Evolutionary conservation across 768 basidiomycete genomes (phyloP).

Genomic region (Sarcodon aspratus): DNA sequence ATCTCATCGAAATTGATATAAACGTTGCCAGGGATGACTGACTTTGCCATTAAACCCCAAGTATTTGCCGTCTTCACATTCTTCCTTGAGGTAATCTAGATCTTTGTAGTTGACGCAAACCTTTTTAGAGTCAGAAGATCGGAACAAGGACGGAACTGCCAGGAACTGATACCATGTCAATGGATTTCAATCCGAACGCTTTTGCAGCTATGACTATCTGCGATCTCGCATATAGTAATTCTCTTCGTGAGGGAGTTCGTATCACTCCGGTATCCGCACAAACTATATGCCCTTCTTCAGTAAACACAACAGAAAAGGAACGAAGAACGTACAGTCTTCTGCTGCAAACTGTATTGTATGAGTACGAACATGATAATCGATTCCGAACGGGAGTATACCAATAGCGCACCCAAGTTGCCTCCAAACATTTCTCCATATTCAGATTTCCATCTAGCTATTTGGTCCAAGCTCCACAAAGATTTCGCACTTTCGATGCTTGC

Average conservation of each 20-base stretch:
- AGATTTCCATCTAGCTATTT: slow-evolving; percentile 63
- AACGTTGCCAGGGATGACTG: background rate
- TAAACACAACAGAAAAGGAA: background rate
- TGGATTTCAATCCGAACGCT: slow-evolving; percentile 72
- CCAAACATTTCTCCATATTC: slow-evolving; percentile 31
- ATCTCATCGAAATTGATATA: background rate
- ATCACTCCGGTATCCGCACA: slow-evolving; percentile 84
- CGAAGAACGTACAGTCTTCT: slow-evolving; percentile 64
- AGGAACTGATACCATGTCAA: slow-evolving; percentile 64
- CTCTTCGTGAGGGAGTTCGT: slow-evolving; percentile 60
- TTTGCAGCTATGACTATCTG: slow-evolving; percentile 74
- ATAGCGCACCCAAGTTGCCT: slow-evolving; percentile 47
- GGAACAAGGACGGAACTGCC: background rate
- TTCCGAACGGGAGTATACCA: slow-evolving; percentile 34
- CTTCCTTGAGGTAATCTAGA: slow-evolving; percentile 48
- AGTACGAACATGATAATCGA: background rate
- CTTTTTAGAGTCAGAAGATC: slow-evolving; percentile 21
- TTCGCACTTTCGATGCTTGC: slow-evolving; percentile 82
- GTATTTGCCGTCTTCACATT: slow-evolving; percentile 67
- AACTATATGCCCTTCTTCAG: slow-evolving; percentile 30
- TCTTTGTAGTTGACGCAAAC: slow-evolving; percentile 88
- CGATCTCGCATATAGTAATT: slow-evolving; percentile 77
- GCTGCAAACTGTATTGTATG: slow-evolving; percentile 64
- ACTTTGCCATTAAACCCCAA: slow-evolving; percentile 93
- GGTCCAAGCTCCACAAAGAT: slow-evolving; percentile 51